Conservation (phyloP, 2,329 filamentous ascomycete genomes). For the Stemphylium beticola region DNA sequence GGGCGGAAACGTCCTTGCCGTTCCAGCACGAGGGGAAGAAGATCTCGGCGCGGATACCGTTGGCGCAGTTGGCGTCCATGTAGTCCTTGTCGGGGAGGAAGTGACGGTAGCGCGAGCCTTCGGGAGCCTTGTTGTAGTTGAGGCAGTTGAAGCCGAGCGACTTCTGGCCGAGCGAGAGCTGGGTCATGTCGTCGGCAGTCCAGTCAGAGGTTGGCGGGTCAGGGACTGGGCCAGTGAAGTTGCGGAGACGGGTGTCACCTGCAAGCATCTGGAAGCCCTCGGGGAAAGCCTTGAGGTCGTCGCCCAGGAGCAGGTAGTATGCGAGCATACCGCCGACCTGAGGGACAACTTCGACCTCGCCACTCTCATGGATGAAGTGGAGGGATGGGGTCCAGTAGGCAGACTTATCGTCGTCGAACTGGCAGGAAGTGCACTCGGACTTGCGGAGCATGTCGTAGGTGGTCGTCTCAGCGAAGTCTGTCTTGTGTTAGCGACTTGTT, state of each 20-base stretch:
- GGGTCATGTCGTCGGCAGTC: constrained; percentile 68
- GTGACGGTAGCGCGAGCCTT: constrained; percentile 81
- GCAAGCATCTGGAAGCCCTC: constrained; percentile 73
- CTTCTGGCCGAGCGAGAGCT: constrained; percentile 75
- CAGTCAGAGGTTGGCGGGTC: constrained; percentile 74
- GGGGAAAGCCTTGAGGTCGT: constrained; percentile 74
- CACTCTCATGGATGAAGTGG: constrained; percentile 70
- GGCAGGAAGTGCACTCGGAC: constrained; percentile 75
- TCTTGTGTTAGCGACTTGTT: constrained; percentile 28
- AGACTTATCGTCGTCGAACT: constrained; percentile 53
- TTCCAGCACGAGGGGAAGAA: constrained; percentile 81
- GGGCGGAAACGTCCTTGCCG: constrained; percentile 62
- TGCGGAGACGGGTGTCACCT: constrained; percentile 66
- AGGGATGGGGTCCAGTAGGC: constrained; percentile 65
- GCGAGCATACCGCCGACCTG: constrained; percentile 57
- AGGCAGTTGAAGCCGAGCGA: constrained; percentile 95
- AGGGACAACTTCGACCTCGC: constrained; percentile 69
- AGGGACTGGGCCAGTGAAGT: constrained; percentile 63
- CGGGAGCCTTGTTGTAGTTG: constrained; percentile 72
- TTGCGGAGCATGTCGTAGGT: constrained; percentile 65
- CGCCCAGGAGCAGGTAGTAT: constrained; percentile 83
- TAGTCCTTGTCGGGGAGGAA: constrained; percentile 79
- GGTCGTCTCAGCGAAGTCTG: constrained; percentile 65
- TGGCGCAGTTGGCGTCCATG: constrained; percentile 79
- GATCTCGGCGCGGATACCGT: constrained; percentile 76